These are phyloP conservation scores for Pseudodiploospora longispora DNA, from an alignment of 2,329 filamentous ascomycete genomes.

Conservation along the genomic window DNA sequence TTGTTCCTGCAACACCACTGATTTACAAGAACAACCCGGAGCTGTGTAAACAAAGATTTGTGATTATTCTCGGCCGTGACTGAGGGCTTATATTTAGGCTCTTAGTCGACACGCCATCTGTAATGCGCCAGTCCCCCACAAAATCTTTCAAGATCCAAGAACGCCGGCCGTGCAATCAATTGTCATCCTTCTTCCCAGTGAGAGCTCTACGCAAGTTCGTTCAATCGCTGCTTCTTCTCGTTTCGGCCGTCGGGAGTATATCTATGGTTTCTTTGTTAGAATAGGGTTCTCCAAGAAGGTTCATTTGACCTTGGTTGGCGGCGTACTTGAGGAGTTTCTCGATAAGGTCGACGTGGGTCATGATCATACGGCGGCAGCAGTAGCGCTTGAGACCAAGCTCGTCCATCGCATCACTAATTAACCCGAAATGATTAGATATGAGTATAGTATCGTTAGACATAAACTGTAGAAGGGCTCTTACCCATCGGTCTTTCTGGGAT, in stretches of 20 bases:
- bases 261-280: conserved; percentile 22
- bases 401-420: conserved; percentile 82
- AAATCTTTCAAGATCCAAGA: conserved; percentile 16
- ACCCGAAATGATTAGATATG: background rate
- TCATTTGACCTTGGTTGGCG: background rate
- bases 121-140: conserved; percentile 20
- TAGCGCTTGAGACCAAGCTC: conserved; percentile 88
- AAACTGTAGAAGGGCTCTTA: conserved; percentile 25
- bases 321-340: conserved; percentile 92
- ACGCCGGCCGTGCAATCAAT: conserved; percentile 25
- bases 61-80: too few species aligned
- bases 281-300: too few species aligned
- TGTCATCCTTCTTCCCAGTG: conserved; percentile 6
- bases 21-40: too few species aligned
- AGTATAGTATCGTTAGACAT: background rate
- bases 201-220: conserved; percentile 23
- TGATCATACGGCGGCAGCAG: conserved; percentile 98
- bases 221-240: conserved; percentile 46
- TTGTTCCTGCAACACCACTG: too few species aligned
- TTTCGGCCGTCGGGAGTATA: conserved; percentile 56
- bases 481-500: conserved; percentile 62
- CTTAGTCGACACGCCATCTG: background rate
- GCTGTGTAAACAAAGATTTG: too few species aligned
- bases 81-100: too few species aligned
- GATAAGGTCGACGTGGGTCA: conserved; percentile 98